Conservation (phyloP, 2,329 filamentous ascomycete genomes). For the Curvularia eragrostidis region DNA sequence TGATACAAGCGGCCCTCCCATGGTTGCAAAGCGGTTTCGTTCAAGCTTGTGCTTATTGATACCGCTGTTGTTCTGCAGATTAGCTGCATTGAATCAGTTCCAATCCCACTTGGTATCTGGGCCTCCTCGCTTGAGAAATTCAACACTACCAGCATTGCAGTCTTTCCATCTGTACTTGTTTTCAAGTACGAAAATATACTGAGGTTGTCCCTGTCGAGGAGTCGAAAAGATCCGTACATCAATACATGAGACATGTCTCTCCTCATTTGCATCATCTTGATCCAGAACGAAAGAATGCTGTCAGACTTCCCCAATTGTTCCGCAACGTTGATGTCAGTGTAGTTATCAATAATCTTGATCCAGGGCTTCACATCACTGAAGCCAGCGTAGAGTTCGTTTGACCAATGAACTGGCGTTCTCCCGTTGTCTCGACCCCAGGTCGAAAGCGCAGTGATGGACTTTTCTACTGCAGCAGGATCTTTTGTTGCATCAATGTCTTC, state of each 20-base stretch:
- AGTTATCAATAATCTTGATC: constrained; percentile 74
- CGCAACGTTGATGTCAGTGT: constrained; percentile 65
- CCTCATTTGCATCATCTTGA: constrained; percentile 66
- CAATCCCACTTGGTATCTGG: not conserved
- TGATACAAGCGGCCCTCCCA: constrained; percentile 5
- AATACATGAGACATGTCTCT: constrained; percentile 61
- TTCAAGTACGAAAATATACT: constrained; percentile 60
- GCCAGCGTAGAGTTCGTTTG: constrained; percentile 31
- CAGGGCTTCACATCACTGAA: constrained; percentile 59
- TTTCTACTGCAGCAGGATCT: constrained; percentile 1
- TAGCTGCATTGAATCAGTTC: not conserved
- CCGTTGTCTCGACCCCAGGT: constrained; percentile 4
- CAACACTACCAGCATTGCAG: constrained; percentile 41
- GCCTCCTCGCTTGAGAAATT: constrained; percentile 46
- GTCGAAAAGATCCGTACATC: constrained; percentile 70
- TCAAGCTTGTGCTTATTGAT: not conserved
- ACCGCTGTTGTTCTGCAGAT: not conserved
- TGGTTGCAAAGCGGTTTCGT: not conserved
- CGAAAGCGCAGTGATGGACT: constrained; percentile 1
- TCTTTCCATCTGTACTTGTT: constrained; percentile 35
- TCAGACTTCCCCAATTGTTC: constrained; percentile 57
- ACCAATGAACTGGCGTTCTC: constrained; percentile 4
- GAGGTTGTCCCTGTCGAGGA: constrained; percentile 60
- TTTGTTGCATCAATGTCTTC: constrained; percentile 1
- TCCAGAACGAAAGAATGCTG: constrained; percentile 68